Base-by-base conservation (phyloP, 805 yeast species). In the Groenewaldozyma salmanticensis region DNA sequence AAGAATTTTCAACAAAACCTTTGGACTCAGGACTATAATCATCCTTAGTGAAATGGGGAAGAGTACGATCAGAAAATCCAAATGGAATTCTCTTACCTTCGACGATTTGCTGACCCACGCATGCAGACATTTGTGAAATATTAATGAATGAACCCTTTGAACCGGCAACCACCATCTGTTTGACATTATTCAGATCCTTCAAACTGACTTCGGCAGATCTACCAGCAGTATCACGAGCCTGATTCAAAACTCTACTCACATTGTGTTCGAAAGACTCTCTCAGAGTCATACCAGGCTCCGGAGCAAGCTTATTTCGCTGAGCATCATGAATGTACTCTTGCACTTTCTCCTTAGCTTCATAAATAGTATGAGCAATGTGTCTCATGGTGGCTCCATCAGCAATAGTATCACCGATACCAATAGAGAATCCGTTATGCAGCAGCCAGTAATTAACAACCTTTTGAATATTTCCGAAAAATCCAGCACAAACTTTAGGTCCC, bases 21-120 rank as follows among this genome's bases (percentile, higher is more conserved):
- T 87, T 87, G 2, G 97, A 90, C 64, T 92, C 98, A 18, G 98
- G 97, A 38, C 96, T 85, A 62, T 92, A 92, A 62, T 92, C 98
- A 67, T 92, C 98, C 64, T 92, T 92, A 5, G 97, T 87, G 62
- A 92, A 92, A 65, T 92, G 99, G 9, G 99, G 99, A 57, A 92
- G 70, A 1, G 96, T 80, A 67, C 99, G 81, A 62, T 92, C 97
- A 31, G 86, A 79, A 60, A 92, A 92, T 34, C 99, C 99, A 54
- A 84, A 92, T 19, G 96, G 94, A 68, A 92, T 90, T 75, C 99
- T 94, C 64, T 85, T 92, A 76, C 99, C 99, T 69, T 92, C 98
- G 35, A 92, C 98, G 66, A 94, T 92, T 62, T 92, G 99, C 66
- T 92, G 99, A 55, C 98, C 98, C 21, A 92, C 98, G 81, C 98